These are phyloP conservation scores for Oryza longistaminata DNA, from an alignment of 176 grass and related monocot genomes.

Conservation along the genomic window DNA sequence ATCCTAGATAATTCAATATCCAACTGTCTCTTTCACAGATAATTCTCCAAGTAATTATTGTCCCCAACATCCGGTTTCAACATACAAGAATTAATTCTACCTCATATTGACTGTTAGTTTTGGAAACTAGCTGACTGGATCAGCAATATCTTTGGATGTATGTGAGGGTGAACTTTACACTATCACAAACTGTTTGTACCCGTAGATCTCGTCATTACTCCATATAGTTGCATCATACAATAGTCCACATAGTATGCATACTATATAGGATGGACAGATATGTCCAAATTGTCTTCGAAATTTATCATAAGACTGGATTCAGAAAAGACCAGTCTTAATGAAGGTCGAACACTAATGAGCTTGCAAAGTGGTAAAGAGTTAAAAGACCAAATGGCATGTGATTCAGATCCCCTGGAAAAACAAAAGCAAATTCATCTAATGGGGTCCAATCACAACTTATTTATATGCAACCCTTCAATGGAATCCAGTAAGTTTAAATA, in stretches of 20 bases:
- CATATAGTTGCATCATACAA: not conserved
- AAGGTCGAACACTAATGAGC: not conserved
- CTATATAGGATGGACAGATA: not conserved
- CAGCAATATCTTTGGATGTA: not conserved
- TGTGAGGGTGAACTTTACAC: not conserved
- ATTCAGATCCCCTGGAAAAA: slow-evolving; percentile 28
- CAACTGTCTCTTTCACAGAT: slow-evolving; percentile 11
- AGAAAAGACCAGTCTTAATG: not conserved
- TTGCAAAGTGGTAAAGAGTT: slow-evolving; percentile 6
- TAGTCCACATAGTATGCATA: not conserved
- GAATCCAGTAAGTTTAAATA: not conserved
- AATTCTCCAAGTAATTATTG: not conserved
- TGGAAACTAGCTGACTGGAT: not conserved
- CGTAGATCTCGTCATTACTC: not conserved
- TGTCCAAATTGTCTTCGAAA: not conserved
- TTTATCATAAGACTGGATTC: not conserved
- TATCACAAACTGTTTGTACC: not conserved
- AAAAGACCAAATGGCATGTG: not conserved
- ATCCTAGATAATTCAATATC: not conserved
- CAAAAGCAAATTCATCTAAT: not conserved
- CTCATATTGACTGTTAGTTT: not conserved
- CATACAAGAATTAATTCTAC: not conserved
- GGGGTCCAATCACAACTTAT: not conserved
- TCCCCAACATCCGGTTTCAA: not conserved
- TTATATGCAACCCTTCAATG: not conserved